Percentiles rank a stretch among this genome's conserved stretches.
phyloP scores from a whole-genome alignment of 2,329 filamentous ascomycete genomes.

The Sarocladiaceae sp. region DNA sequence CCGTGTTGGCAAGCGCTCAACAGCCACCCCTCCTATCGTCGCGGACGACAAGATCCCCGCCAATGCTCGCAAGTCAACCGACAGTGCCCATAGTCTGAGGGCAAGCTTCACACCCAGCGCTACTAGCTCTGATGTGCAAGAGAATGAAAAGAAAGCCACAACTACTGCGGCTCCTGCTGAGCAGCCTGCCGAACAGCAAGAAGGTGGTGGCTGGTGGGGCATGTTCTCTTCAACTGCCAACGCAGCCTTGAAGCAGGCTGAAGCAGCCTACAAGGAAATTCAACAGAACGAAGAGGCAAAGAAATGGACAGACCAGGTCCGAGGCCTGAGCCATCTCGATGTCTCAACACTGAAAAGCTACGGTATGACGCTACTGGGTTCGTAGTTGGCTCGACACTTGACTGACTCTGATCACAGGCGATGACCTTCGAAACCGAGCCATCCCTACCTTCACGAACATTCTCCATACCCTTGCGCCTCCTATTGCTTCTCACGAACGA shows the following conservation, averaged over 20 bases:
- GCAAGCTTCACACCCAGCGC: slow-evolving; percentile 68
- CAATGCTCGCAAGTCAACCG: slow-evolving; percentile 64
- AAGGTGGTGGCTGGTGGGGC: slow-evolving; percentile 82
- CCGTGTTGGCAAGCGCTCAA: slow-evolving; percentile 45
- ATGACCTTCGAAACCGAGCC: slow-evolving; percentile 79
- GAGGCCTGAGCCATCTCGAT: slow-evolving; percentile 58
- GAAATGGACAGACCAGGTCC: slow-evolving; percentile 92
- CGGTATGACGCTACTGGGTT: slow-evolving; percentile 19
- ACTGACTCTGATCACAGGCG: slow-evolving; percentile 52
- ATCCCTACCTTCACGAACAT: slow-evolving; percentile 94
- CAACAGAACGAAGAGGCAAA: slow-evolving; percentile 95
- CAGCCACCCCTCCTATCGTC: slow-evolving; percentile 49
- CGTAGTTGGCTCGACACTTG: background rate
- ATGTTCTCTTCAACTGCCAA: slow-evolving; percentile 78
- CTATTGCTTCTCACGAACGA: slow-evolving; percentile 94
- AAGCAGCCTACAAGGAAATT: slow-evolving; percentile 89
- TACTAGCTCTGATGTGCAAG: slow-evolving; percentile 58
- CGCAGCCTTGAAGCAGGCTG: slow-evolving; percentile 86
- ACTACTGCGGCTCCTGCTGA: background rate
- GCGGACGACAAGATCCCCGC: slow-evolving; percentile 53
- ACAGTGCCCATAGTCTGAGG: slow-evolving; percentile 69
- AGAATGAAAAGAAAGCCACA: slow-evolving; percentile 47
- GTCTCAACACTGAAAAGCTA: slow-evolving; percentile 65
- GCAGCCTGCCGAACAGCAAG: slow-evolving; percentile 22
- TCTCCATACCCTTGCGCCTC: slow-evolving; percentile 90